Percentiles rank a stretch among this genome's conserved stretches.
Conservation (phyloP, 2,329 filamentous ascomycete genomes). For the Aspergillus hiratsukae region DNA sequence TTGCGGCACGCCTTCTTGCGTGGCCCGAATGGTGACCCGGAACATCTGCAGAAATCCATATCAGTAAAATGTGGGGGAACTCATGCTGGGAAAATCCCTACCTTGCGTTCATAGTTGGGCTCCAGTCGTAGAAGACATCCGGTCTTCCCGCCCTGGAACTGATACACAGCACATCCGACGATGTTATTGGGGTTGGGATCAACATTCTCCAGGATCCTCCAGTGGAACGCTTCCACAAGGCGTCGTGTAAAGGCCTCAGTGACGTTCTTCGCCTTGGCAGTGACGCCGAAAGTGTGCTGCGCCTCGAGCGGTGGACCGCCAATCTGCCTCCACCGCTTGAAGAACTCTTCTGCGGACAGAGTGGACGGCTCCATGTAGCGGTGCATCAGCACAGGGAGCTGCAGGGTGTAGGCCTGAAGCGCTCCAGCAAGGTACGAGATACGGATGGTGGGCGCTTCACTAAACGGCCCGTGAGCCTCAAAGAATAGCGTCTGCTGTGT, state of each 20-base stretch:
- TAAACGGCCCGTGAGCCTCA: slow-evolving; percentile 76
- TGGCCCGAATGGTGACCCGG: slow-evolving; percentile 87
- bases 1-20: slow-evolving; percentile 80
- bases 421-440: slow-evolving; percentile 93
- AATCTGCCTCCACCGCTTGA: slow-evolving; percentile 99
- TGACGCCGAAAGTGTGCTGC: slow-evolving; percentile 76
- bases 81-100: slow-evolving; percentile 39
- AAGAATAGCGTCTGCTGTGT: slow-evolving; percentile 94
- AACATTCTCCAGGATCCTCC: slow-evolving; percentile 78
- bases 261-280: slow-evolving; percentile 59
- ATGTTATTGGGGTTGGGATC: slow-evolving; percentile 93
- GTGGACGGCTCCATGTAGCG: slow-evolving; percentile 96
- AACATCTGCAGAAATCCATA: slow-evolving; percentile 65
- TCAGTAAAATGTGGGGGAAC: slow-evolving; percentile 2
- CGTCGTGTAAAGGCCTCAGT: slow-evolving; percentile 66
- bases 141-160: slow-evolving; percentile 77
- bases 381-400: slow-evolving; percentile 81
- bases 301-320: slow-evolving; percentile 81
- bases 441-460: slow-evolving; percentile 77
- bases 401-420: slow-evolving; percentile 84
- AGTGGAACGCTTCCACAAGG: slow-evolving; percentile 79
- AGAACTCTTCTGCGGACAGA: slow-evolving; percentile 86
- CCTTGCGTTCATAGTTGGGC: slow-evolving; percentile 88
- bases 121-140: slow-evolving; percentile 90
- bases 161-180: slow-evolving; percentile 80